These are phyloP conservation scores for Globisporangium mamillatum DNA, from an alignment of 352 stramenopile genomes.

Conservation along the genomic window DNA sequence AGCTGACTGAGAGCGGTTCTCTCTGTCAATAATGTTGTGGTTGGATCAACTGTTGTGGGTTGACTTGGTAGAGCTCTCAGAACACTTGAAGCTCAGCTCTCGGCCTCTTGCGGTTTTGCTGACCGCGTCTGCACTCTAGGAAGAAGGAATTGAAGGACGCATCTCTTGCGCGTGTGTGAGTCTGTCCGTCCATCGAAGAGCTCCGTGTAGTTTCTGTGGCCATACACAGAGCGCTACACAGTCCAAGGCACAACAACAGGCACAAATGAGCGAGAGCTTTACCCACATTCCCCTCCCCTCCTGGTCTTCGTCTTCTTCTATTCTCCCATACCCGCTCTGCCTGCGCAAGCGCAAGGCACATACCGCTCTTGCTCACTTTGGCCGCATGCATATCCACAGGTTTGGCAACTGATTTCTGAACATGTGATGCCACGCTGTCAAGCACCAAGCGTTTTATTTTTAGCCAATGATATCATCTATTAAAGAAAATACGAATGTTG, in stretches of 20 bases:
- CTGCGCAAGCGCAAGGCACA: not conserved
- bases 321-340: not conserved
- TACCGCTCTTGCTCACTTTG: not conserved
- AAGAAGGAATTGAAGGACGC: not conserved
- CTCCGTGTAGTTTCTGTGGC: not conserved
- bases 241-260: not conserved
- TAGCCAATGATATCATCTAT: not conserved
- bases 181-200: not conserved
- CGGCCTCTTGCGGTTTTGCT: not conserved
- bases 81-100: not conserved
- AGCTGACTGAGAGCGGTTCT: not conserved
- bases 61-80: not conserved
- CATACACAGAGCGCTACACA: not conserved
- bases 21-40: not conserved
- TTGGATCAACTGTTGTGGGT: not conserved
- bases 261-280: not conserved
- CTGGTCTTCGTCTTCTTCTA: not conserved
- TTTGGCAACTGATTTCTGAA: slow-evolving; percentile 9
- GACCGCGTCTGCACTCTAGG: not conserved
- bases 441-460: not conserved
- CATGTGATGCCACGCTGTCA: not conserved
- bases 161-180: not conserved
- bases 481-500: not conserved
- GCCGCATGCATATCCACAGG: not conserved
- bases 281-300: not conserved